A percentile compares a stretch with the other conserved stretches of the same genome.
phyloP scores from a whole-genome alignment of 176 grass and related monocot species.

The Ananas comosus region DNA sequence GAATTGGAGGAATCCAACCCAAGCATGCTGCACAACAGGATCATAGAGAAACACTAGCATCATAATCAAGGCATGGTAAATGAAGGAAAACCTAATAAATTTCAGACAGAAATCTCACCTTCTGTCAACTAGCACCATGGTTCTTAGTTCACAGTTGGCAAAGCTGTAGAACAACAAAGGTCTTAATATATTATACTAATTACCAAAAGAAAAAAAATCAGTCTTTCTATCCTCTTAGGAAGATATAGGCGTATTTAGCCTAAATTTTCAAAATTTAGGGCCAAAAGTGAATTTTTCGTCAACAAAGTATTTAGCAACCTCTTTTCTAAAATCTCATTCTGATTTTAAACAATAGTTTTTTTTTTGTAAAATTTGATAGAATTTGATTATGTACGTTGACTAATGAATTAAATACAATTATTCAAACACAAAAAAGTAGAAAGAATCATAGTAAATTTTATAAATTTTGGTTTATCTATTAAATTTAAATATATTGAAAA shows the following conservation, averaged over 20 bases:
- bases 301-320: too few relatives aligned
- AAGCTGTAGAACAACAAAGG: slow-evolving; percentile 37
- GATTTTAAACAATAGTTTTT: too few relatives aligned
- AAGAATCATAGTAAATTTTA: too few relatives aligned
- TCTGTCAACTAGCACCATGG: slow-evolving; percentile 70
- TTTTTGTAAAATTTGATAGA: too few relatives aligned
- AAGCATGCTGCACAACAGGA: slow-evolving; percentile 35
- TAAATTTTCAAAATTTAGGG: too few relatives aligned
- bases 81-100: background rate
- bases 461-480: too few relatives aligned
- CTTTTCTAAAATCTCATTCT: too few relatives aligned
- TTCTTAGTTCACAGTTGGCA: slow-evolving; percentile 72
- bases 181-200: background rate
- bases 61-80: background rate
- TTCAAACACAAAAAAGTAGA: too few relatives aligned
- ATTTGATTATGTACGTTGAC: too few relatives aligned
- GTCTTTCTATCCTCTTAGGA: background rate
- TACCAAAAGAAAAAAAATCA: background rate
- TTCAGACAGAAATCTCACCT: slow-evolving; percentile 28
- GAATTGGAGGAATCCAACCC: slow-evolving; percentile 19
- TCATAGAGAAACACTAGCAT: background rate
- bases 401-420: too few relatives aligned
- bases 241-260: background rate
- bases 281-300: too few relatives aligned
- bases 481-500: too few relatives aligned